Evolutionary conservation across 2,329 filamentous ascomycete genomes (phyloP).

Genomic region (Sarocladium brachiariae): DNA sequence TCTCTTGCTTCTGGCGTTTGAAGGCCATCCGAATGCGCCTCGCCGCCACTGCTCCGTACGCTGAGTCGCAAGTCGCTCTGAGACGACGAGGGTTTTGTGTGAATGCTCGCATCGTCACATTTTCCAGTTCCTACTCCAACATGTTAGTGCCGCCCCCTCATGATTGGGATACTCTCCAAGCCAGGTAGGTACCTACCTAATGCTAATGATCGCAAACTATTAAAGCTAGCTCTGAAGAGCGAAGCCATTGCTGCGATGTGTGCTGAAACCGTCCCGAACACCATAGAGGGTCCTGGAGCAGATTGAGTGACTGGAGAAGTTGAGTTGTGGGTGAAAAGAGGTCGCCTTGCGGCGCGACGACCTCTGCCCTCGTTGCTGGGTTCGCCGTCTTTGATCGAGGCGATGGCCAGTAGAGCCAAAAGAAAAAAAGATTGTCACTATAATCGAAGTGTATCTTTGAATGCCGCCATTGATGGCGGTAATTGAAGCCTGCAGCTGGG

Average conservation of each 20-base stretch:
- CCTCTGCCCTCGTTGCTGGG: neutral
- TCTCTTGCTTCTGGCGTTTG: neutral
- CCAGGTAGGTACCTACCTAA: neutral
- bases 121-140: neutral
- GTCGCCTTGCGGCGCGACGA: neutral
- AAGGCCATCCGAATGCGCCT: neutral
- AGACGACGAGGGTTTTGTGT: neutral
- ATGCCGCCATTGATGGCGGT: neutral
- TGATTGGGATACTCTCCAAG: too few species aligned
- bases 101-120: neutral
- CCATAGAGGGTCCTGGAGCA: neutral
- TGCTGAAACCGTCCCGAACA: neutral
- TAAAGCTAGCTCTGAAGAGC: slow-evolving; percentile 1
- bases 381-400: neutral
- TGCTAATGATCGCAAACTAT: slow-evolving; percentile 1
- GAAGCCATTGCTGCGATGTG: neutral
- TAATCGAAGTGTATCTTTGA: neutral
- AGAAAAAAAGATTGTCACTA: neutral
- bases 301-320: neutral
- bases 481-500: neutral
- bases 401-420: neutral
- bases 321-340: neutral
- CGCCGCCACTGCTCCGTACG: neutral
- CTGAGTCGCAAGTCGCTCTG: neutral
- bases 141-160: too few species aligned